Base-by-base conservation (phyloP, 768 basidiomycete genomes). In the Rhizopogon rudus region DNA sequence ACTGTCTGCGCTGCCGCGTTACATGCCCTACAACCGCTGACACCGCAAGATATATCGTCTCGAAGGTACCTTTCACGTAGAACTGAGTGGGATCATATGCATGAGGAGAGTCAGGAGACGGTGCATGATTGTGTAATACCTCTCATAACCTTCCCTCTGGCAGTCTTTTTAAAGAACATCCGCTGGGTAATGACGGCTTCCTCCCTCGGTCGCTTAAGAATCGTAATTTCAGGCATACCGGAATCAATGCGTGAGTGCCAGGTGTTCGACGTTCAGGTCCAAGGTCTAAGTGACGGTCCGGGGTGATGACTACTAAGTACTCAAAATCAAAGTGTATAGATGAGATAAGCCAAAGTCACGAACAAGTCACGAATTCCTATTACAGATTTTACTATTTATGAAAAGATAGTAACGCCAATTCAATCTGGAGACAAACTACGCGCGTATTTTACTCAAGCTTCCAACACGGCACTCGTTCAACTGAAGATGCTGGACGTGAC, bases 161-260 rank as follows among this genome's bases (percentile, higher is more conserved):
- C 88, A 0, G 97, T 98, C 73, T 98, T 98, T 71, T 92, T 96
- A 78, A 94, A 90, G 71, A 94, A 98, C 67, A 93, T 96, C 57
- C 89, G 86, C 63, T 92, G 92, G 0, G 91, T 89, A 2, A 88
- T 66, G 12, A 82, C 80, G 1, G 86, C 87, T 65, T 93, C 91
- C 5, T 82, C 76, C 42, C 77, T 76, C 14, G 87, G 79, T 52
- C 91, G 77, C 61, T 90, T 93, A 20, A 83, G 74, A 40, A 93
- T 86, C 3, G 82, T 84, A 37, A 93, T 92, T 54, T 83, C 72
- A 37, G 71, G 70, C 80, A 81, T 81, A 25, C 22, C 28, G 8
- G 29, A 35, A 10, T 13, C 3, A 12, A 12, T 37, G 35, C 13
- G 35, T 13, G 35, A 33, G 31, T 33, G 8, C 31, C 31, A 9